phyloP scores from a whole-genome alignment of 495 filamentous ascomycete species.

The Neurospora sp. region DNA sequence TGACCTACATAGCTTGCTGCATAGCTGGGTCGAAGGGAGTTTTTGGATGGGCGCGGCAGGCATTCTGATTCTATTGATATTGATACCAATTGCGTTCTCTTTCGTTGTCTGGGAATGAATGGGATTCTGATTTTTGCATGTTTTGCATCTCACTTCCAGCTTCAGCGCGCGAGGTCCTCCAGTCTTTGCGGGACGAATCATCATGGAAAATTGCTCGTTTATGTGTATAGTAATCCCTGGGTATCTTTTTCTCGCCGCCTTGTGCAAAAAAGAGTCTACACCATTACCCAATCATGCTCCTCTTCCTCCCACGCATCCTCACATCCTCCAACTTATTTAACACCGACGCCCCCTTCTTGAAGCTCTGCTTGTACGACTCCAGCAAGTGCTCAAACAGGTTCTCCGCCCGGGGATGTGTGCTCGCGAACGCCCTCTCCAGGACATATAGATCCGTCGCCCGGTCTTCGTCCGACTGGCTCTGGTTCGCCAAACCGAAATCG shows the following conservation, averaged over 20 bases:
- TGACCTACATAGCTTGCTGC: not conserved
- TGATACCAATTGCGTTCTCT: conserved; percentile 1
- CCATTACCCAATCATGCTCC: conserved; percentile 80
- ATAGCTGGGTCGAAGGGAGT: not conserved
- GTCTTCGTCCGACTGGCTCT: conserved; percentile 82
- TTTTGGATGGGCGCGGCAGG: not conserved
- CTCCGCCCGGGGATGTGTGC: conserved; percentile 86
- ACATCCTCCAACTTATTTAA: conserved; percentile 81
- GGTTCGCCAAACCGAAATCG: conserved; percentile 86
- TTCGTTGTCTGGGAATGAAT: not conserved
- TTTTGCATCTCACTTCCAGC: not conserved
- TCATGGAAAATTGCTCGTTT: not conserved
- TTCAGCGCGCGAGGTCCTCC: not conserved
- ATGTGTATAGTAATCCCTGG: not conserved
- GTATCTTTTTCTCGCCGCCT: not conserved
- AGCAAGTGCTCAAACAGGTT: conserved; percentile 55
- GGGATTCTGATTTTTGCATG: not conserved
- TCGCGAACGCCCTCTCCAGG: conserved; percentile 89
- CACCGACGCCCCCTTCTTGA: conserved; percentile 40
- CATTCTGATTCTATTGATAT: not conserved
- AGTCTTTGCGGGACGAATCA: not conserved
- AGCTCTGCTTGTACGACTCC: conserved; percentile 40
- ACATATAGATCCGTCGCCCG: conserved; percentile 95
- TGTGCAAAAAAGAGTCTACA: not conserved
- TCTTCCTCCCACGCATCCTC: conserved; percentile 90